Conservation (phyloP, 1,284 basidiomycete species). For the Fistulina hepatica region DNA sequence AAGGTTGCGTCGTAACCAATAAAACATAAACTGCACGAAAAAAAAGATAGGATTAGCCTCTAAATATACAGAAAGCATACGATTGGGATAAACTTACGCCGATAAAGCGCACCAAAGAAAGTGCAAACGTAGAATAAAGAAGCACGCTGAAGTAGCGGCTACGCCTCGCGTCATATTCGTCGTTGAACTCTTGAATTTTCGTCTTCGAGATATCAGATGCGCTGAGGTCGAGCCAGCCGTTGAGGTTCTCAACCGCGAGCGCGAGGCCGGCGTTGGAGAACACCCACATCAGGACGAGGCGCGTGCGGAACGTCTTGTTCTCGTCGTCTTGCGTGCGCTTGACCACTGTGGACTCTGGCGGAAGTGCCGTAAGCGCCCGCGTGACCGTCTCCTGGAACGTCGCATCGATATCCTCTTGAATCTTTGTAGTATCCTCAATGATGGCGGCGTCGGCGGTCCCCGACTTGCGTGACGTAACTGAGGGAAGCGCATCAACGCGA, state of each 20-base stretch:
- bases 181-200: slow-evolving; percentile 26
- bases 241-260: slow-evolving; percentile 62
- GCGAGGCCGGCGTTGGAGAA: slow-evolving; percentile 59
- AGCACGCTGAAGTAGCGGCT: slow-evolving; percentile 65
- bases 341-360: too few species aligned
- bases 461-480: slow-evolving; percentile 60
- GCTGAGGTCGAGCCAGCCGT: slow-evolving; percentile 45
- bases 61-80: slow-evolving; percentile 1
- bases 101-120: slow-evolving; percentile 59
- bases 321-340: slow-evolving; percentile 71
- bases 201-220: slow-evolving; percentile 23
- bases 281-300: slow-evolving; percentile 68
- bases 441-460: slow-evolving; percentile 55
- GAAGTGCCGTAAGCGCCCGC: slow-evolving; percentile 62
- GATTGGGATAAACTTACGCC: too few species aligned
- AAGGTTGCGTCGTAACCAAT: slow-evolving; percentile 75
- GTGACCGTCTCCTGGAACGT: slow-evolving; percentile 77
- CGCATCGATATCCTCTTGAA: slow-evolving; percentile 71
- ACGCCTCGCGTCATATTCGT: slow-evolving; percentile 38
- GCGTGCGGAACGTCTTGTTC: slow-evolving; percentile 78
- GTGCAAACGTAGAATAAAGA: slow-evolving; percentile 70
- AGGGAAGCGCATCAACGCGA: slow-evolving; percentile 75
- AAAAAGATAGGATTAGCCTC: slow-evolving; percentile 11
- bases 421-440: slow-evolving; percentile 60
- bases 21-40: slow-evolving; percentile 55